Evolutionary conservation across 2,329 filamentous ascomycete genomes (phyloP).

Genomic region (Nectriaceae sp.): DNA sequence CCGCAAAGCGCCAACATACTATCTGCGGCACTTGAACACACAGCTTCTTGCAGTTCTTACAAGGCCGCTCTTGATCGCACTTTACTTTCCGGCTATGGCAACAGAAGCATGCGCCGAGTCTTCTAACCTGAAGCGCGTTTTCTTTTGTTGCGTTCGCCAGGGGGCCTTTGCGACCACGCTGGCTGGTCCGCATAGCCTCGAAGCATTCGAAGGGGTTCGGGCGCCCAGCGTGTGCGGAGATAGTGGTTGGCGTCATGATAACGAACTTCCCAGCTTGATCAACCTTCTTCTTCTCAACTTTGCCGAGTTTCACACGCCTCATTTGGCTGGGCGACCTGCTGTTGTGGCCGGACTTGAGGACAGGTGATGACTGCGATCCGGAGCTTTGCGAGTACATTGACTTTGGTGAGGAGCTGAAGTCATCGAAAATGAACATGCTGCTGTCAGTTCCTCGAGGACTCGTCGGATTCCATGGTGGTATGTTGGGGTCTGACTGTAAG

Average conservation of each 20-base stretch:
- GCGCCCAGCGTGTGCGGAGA: conserved; percentile 51
- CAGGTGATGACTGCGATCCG: conserved; percentile 27
- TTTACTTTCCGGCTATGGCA: conserved; percentile 62
- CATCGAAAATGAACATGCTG: conserved; percentile 41
- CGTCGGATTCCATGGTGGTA: conserved; percentile 46
- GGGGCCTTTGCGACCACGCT: conserved; percentile 58
- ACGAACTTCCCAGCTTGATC: conserved; percentile 50
- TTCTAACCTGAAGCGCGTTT: conserved; percentile 55
- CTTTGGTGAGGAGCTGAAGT: conserved; percentile 37
- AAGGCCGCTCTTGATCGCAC: conserved; percentile 57
- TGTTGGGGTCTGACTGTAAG: conserved; percentile 38
- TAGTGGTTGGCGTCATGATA: conserved; percentile 56
- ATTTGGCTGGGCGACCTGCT: conserved; percentile 36
- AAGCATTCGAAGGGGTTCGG: conserved; percentile 58
- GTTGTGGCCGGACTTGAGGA: conserved; percentile 17
- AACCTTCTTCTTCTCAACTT: conserved; percentile 49
- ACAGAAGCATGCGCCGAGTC: conserved; percentile 59
- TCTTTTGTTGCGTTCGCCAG: conserved; percentile 56
- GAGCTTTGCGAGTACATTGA: conserved; percentile 33
- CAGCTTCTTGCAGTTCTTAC: conserved; percentile 58
- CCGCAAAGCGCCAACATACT: conserved; percentile 61
- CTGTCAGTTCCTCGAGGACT: conserved; percentile 33
- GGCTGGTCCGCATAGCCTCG: conserved; percentile 53
- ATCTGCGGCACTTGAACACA: conserved; percentile 51
- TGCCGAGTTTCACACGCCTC: conserved; percentile 45